Base-by-base conservation (phyloP, 169 alveolate species). In the Plasmodium vivax region DNA sequence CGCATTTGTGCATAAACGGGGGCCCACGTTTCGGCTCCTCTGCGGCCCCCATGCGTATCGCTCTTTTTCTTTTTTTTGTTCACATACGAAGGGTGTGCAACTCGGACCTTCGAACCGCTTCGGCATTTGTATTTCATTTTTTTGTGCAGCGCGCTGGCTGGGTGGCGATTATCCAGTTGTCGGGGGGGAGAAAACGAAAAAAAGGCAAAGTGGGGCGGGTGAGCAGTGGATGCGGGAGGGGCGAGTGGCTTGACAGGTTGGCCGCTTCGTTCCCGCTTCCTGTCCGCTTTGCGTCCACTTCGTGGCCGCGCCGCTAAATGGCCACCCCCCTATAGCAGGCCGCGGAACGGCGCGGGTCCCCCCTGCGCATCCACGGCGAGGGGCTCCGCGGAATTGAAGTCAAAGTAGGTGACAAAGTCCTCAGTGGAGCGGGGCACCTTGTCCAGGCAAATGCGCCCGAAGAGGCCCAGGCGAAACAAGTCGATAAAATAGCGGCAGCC, bases 401-500 rank as follows among this genome's bases (percentile, higher is more conserved):
- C 94, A 38, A 80, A 90, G 74, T 90, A 90, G 9, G 90, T 90
- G 43, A 90, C 36, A 47, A 90, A 80, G 38, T 90, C 94, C 5
- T 43, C 51, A 7, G 27, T 43, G n/a, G 43, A 27, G 73, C 72
- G 30, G 14, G 90, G 91, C 19, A 90, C 90, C 6, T 30, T 30
- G 32, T 90, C 94, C 36, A 90, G 51, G 32, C 94, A 90, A 34
- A 81, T 62, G 8, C 82, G 88, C 34, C 94, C 94, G 12, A 90
- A 62, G n/a, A 90, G 14, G 7, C 94, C 94, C 73, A 90, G 68
- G 34, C 90, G 82, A 30, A 90, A 90, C 90, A 90, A 58, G 45
- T 90, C 94, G 12, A 90, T 80, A 36, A 90, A 90, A 41, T 62
- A 90, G 16, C 90, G 82, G 45, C 94, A 90, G 7, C 94, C 94